Percentiles rank a stretch among this genome's conserved stretches.
These are phyloP conservation scores for Thalia dealbata DNA, from an alignment of 176 grass and related monocot species.

Conservation along the genomic window DNA sequence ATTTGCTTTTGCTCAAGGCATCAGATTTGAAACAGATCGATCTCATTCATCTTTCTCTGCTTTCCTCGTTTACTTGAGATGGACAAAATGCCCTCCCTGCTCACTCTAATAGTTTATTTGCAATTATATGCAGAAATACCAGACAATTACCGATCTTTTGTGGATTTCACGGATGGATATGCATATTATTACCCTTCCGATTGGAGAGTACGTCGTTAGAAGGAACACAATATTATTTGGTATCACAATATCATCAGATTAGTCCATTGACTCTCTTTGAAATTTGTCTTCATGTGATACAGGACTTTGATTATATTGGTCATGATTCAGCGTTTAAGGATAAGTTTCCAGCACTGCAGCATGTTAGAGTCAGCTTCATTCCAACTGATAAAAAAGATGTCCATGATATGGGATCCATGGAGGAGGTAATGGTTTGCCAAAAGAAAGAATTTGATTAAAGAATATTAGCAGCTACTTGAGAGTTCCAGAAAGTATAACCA, in stretches of 20 bases:
- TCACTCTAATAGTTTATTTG: conserved; percentile 23
- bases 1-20: conserved; percentile 66
- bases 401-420: conserved; percentile 77
- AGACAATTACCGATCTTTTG: conserved; percentile 58
- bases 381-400: conserved; percentile 77
- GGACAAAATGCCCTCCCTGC: not conserved
- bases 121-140: conserved; percentile 40
- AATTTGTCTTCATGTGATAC: not conserved
- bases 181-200: conserved; percentile 72
- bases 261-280: not conserved
- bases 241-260: not conserved
- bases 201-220: conserved; percentile 59
- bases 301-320: conserved; percentile 91
- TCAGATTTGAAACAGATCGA: not conserved
- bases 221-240: no score
- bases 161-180: conserved; percentile 76
- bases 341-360: conserved; percentile 51
- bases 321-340: conserved; percentile 97
- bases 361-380: conserved; percentile 67
- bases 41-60: not conserved
- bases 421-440: conserved; percentile 39
- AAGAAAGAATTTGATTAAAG: no score
- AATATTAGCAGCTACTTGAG: not conserved
- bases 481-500: not conserved
- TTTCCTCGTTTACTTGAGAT: not conserved